phyloP scores from a whole-genome alignment of 192 early-diverging fungal genomes.

The Podila verticillata region DNA sequence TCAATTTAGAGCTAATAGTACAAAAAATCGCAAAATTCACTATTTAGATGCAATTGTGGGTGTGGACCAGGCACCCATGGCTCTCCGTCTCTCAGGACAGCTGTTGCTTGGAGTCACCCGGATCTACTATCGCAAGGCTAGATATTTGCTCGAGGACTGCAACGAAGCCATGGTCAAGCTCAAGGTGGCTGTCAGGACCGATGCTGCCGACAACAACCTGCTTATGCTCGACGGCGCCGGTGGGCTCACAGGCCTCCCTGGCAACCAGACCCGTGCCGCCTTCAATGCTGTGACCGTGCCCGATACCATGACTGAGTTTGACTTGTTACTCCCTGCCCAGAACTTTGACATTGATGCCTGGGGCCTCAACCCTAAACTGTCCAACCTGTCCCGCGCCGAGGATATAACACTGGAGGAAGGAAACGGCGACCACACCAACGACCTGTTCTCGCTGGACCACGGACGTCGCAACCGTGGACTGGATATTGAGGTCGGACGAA shows the following conservation, averaged over 20 bases:
- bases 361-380: slow-evolving; percentile 40
- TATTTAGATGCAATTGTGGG: slow-evolving; percentile 81
- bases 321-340: slow-evolving; percentile 84
- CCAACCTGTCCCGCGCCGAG: slow-evolving; percentile 68
- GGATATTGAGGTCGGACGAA: slow-evolving; percentile 51
- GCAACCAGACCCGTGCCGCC: slow-evolving; percentile 72
- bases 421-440: slow-evolving; percentile 7
- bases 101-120: slow-evolving; percentile 93
- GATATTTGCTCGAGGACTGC: slow-evolving; percentile 97
- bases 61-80: slow-evolving; percentile 85
- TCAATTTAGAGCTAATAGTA: not conserved
- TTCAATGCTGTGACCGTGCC: slow-evolving; percentile 88
- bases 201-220: slow-evolving; percentile 72
- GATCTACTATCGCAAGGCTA: slow-evolving; percentile 97
- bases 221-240: slow-evolving; percentile 27
- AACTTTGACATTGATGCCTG: slow-evolving; percentile 39
- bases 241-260: slow-evolving; percentile 78
- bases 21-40: not conserved
- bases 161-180: slow-evolving; percentile 95
- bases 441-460: slow-evolving; percentile 28
- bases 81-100: slow-evolving; percentile 95
- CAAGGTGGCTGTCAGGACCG: slow-evolving; percentile 75
- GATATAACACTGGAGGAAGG: slow-evolving; percentile 68
- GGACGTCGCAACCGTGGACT: slow-evolving; percentile 34
- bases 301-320: slow-evolving; percentile 90